Percentiles rank a stretch among this genome's conserved stretches.
Evolutionary conservation across 228 moss, liverwort and hornwort species (phyloP).

Genomic region (Sphagnum magellanicum): DNA sequence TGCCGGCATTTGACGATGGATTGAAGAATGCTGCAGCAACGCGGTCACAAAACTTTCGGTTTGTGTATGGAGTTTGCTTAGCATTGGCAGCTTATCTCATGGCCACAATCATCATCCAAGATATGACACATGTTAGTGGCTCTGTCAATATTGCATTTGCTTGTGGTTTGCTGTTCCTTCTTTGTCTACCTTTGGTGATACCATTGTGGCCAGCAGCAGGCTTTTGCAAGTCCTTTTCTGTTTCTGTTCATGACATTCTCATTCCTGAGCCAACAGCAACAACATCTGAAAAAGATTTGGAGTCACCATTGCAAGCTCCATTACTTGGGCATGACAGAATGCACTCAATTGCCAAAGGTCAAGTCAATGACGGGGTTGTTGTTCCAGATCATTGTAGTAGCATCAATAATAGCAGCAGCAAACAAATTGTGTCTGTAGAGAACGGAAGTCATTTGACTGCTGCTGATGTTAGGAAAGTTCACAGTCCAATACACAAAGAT

Average conservation of each 20-base stretch:
- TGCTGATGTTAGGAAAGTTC: constrained; percentile 5
- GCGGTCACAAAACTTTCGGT: constrained; percentile 55
- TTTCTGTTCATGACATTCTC: neutral
- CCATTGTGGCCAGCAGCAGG: constrained; percentile 16
- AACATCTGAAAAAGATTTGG: constrained; percentile 23
- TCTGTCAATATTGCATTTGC: constrained; percentile 29
- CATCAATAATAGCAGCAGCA: constrained; percentile 10
- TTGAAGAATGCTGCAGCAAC: constrained; percentile 26
- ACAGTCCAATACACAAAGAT: constrained; percentile 34
- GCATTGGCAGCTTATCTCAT: constrained; percentile 70
- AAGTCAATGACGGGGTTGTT: constrained; percentile 6
- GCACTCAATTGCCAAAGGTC: constrained; percentile 18
- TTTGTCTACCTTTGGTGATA: constrained; percentile 48
- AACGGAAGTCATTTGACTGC: constrained; percentile 1
- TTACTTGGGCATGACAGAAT: constrained; percentile 22
- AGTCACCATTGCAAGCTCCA: constrained; percentile 22
- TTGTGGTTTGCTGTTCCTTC: constrained; percentile 46
- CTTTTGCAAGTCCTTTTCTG: constrained; percentile 6
- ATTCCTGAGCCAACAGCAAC: too few species aligned
- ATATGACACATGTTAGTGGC: constrained; percentile 14
- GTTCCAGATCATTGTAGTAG: neutral
- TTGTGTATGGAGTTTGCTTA: constrained; percentile 72
- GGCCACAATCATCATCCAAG: constrained; percentile 56
- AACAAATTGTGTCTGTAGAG: neutral
- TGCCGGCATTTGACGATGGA: constrained; percentile 23